Evolutionary conservation across 2,329 filamentous ascomycete species (phyloP).

Genomic region (Penicillium occitanis): DNA sequence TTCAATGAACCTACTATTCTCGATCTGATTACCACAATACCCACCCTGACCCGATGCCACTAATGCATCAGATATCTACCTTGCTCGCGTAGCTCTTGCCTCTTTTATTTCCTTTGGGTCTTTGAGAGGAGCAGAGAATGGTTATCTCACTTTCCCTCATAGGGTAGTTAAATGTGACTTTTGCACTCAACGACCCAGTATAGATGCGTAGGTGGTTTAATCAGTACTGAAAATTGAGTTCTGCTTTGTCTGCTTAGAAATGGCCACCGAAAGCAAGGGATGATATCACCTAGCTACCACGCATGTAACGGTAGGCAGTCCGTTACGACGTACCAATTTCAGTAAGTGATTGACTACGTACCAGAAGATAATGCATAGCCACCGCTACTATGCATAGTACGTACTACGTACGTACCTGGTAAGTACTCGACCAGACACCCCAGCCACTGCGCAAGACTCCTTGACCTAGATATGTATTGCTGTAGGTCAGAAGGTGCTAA

Average conservation of each 20-base stretch:
- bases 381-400: background rate
- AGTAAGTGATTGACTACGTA: background rate
- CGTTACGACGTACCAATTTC: background rate
- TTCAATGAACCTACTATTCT: background rate
- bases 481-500: background rate
- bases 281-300: background rate
- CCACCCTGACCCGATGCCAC: background rate
- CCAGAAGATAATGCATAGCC: background rate
- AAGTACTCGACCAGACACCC: too few species aligned
- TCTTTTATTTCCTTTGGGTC: background rate
- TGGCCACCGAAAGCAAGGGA: conserved; percentile 6
- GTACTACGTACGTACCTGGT: background rate
- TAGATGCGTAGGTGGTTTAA: too few species aligned
- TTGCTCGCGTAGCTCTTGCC: background rate
- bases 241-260: background rate
- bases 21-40: background rate
- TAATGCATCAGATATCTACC: background rate
- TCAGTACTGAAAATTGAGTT: background rate
- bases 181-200: background rate
- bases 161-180: background rate
- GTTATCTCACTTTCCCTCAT: background rate
- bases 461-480: background rate
- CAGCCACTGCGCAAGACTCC: background rate
- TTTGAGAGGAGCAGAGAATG: background rate
- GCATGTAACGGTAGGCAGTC: background rate